A percentile compares a stretch with the other conserved stretches of the same genome.
Evolutionary conservation across 1,139 yeast species (phyloP).

Genomic region (Diutina ranongensis): DNA sequence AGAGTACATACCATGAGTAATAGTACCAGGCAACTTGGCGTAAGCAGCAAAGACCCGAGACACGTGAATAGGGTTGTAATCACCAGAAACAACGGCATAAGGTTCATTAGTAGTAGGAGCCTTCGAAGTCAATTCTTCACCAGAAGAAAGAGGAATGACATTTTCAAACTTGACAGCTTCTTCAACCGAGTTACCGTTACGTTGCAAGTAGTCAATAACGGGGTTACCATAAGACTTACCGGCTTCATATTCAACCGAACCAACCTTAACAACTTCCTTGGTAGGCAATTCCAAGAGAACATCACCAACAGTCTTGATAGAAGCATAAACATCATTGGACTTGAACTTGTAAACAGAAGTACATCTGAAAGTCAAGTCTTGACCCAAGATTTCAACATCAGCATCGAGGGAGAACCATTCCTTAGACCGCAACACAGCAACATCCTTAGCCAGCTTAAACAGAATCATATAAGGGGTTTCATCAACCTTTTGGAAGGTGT

Average conservation of each 20-base stretch:
- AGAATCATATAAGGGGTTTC: conserved; percentile 82
- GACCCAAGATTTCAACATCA: conserved; percentile 60
- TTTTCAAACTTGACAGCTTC: conserved; percentile 88
- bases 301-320: conserved; percentile 77
- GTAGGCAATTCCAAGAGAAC: conserved; percentile 85
- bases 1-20: conserved; percentile 98
- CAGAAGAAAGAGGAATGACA: conserved; percentile 76
- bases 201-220: conserved; percentile 81
- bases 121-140: conserved; percentile 59
- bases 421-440: conserved; percentile 87
- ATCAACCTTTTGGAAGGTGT: conserved; percentile 80
- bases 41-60: conserved; percentile 89
- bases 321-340: conserved; percentile 61
- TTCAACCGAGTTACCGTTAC: conserved; percentile 90
- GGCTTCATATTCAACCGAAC: conserved; percentile 80
- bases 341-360: conserved; percentile 77
- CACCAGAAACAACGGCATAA: conserved; percentile 96
- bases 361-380: conserved; percentile 82
- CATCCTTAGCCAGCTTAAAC: conserved; percentile 70
- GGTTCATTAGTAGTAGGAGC: conserved; percentile 89
- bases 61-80: conserved; percentile 96
- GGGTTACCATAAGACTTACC: conserved; percentile 96
- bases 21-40: conserved; percentile 92
- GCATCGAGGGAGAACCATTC: conserved; percentile 92
- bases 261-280: conserved; percentile 82